Percentiles rank a stretch among this genome's conserved stretches.
Evolutionary conservation across 768 basidiomycete species (phyloP).

Genomic region (Nevesoporus exiguus): DNA sequence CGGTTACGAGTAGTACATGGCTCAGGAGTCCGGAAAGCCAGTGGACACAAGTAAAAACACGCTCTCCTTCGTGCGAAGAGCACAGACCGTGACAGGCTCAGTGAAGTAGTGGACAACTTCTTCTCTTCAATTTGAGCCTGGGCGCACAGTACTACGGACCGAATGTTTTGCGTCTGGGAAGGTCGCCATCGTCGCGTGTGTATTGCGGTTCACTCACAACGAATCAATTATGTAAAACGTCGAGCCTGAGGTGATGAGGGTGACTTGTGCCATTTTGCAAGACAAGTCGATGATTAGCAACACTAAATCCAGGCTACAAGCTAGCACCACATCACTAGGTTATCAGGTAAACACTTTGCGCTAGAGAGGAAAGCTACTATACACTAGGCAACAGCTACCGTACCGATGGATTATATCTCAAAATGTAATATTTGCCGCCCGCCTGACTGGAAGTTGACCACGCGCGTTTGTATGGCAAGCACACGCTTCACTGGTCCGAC

Average conservation of each 20-base stretch:
- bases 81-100: neutral
- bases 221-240: too few relatives aligned
- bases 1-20: constrained; percentile 1
- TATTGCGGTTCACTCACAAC: neutral
- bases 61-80: neutral
- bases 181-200: neutral
- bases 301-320: too few relatives aligned
- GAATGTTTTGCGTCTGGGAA: neutral
- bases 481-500: constrained; percentile 10
- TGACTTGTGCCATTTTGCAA: too few relatives aligned
- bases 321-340: neutral
- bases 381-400: constrained; percentile 1
- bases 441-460: neutral
- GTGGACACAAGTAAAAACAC: neutral
- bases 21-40: constrained; percentile 4
- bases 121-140: neutral
- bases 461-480: neutral
- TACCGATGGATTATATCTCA: neutral
- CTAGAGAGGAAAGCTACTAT: neutral
- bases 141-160: neutral
- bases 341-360: neutral
- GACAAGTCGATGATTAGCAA: too few relatives aligned
- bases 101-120: neutral
- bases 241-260: too few relatives aligned
- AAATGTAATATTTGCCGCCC: neutral